Percentiles rank a stretch among this genome's conserved stretches.
Evolutionary conservation across 495 filamentous ascomycete genomes (phyloP).

Genomic region (Penicillium subrubescens): DNA sequence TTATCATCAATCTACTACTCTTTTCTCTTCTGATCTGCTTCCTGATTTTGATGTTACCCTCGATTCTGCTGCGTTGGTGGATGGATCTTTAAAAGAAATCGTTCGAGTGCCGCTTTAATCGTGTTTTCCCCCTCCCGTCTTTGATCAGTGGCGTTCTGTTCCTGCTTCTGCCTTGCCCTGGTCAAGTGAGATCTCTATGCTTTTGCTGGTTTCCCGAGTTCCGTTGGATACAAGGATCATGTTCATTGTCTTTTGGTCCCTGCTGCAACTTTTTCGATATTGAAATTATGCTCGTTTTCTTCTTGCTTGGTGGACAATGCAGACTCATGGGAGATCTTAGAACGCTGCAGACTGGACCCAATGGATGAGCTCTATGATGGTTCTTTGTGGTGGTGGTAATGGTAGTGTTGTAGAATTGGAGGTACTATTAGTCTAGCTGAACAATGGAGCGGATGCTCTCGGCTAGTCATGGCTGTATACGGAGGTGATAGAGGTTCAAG

Average conservation of each 20-base stretch:
- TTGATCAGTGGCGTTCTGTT: background rate
- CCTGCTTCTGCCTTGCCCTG: background rate
- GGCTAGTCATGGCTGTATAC: background rate
- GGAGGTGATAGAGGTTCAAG: background rate
- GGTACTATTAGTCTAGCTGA: background rate
- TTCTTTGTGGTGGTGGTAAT: background rate
- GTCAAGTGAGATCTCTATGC: background rate
- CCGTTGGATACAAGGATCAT: background rate
- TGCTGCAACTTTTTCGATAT: background rate
- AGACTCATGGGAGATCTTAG: conserved; percentile 19
- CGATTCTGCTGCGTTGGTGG: background rate
- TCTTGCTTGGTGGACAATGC: conserved; percentile 9
- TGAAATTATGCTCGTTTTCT: conserved; percentile 4
- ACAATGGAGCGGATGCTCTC: background rate
- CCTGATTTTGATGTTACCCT: background rate
- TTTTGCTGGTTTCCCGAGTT: background rate
- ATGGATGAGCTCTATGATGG: conserved; percentile 17
- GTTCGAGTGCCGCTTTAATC: background rate
- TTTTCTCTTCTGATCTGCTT: conserved; percentile 22
- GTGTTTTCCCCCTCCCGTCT: background rate
- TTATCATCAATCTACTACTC: conserved; percentile 10
- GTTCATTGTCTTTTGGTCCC: background rate
- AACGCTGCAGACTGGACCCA: conserved; percentile 22
- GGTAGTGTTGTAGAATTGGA: background rate
- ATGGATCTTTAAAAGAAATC: background rate